Conservation (phyloP, 805 yeast genomes). For the Debaryomyces tyrocola region DNA sequence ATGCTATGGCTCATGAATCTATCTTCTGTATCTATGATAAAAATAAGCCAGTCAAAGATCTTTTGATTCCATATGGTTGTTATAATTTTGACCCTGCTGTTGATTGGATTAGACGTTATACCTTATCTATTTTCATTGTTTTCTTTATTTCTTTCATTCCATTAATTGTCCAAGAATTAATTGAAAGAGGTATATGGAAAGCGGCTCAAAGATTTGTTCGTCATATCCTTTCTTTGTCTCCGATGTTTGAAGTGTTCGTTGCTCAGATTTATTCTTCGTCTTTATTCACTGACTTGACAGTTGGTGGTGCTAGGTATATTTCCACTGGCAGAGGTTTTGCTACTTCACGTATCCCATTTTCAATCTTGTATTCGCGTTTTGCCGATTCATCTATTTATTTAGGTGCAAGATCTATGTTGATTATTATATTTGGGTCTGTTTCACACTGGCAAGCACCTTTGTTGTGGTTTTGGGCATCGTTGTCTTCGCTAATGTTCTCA, state of each 20-base stretch:
- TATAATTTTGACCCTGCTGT: conserved; percentile 67
- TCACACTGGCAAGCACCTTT: conserved; percentile 91
- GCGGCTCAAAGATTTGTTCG: conserved; percentile 62
- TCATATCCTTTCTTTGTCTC: conserved; percentile 71
- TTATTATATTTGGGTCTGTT: conserved; percentile 70
- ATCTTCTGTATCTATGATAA: conserved; percentile 61
- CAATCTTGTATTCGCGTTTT: conserved; percentile 65
- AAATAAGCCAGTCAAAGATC: conserved; percentile 59
- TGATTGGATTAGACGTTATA: conserved; percentile 72
- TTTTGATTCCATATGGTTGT: conserved; percentile 68
- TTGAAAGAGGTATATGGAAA: conserved; percentile 73
- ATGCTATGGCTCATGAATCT: conserved; percentile 62
- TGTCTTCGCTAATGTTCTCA: conserved; percentile 82
- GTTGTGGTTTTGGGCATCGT: conserved; percentile 96
- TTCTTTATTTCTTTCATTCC: conserved; percentile 76
- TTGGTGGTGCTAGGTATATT: conserved; percentile 81
- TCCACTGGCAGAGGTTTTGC: conserved; percentile 86
- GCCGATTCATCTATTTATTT: conserved; percentile 79
- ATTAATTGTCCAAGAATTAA: conserved; percentile 71
- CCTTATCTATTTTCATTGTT: conserved; percentile 71
- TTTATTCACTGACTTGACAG: conserved; percentile 61
- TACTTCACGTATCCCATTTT: conserved; percentile 66
- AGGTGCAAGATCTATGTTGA: conserved; percentile 77
- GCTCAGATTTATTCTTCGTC: conserved; percentile 76
- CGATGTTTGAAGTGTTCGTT: conserved; percentile 76